Conservation (phyloP, 768 basidiomycete species). For the Leccinellum albellum region DNA sequence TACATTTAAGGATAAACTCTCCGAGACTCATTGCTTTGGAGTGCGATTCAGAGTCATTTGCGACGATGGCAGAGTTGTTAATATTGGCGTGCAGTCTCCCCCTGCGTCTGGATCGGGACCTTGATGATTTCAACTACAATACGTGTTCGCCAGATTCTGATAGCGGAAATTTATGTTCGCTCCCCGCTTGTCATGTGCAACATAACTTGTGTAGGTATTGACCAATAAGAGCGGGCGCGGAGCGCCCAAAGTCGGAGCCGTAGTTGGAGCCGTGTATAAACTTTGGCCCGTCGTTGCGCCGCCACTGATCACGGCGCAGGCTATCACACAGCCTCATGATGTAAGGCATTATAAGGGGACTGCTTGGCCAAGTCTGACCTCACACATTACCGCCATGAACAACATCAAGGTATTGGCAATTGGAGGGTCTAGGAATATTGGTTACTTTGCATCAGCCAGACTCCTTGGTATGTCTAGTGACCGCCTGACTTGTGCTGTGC, state of each 20-base stretch:
- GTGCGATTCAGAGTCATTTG: slow-evolving; percentile 68
- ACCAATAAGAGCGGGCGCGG: not conserved
- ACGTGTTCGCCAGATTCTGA: not conserved
- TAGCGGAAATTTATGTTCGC: not conserved
- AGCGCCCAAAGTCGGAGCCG: not conserved
- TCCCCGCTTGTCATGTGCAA: not conserved
- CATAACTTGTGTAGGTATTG: not conserved
- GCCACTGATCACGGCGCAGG: too few species aligned
- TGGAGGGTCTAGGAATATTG: slow-evolving; percentile 57
- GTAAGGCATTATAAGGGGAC: slow-evolving; percentile 7
- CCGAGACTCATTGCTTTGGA: slow-evolving; percentile 18
- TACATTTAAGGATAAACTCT: not conserved
- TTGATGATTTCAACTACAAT: not conserved
- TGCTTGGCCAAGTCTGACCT: too few species aligned
- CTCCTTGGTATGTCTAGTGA: slow-evolving; percentile 39
- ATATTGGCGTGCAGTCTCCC: slow-evolving; percentile 19
- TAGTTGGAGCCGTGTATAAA: too few species aligned
- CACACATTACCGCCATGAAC: slow-evolving; percentile 11
- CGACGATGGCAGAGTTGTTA: slow-evolving; percentile 52
- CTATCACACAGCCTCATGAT: not conserved
- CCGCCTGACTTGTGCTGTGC: not conserved
- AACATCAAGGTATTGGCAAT: slow-evolving; percentile 36
- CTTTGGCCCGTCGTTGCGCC: not conserved
- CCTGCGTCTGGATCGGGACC: not conserved
- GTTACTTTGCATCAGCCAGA: slow-evolving; percentile 46